Evolutionary conservation across 805 yeast species (phyloP).

Genomic region (Naumovozyma castellii): DNA sequence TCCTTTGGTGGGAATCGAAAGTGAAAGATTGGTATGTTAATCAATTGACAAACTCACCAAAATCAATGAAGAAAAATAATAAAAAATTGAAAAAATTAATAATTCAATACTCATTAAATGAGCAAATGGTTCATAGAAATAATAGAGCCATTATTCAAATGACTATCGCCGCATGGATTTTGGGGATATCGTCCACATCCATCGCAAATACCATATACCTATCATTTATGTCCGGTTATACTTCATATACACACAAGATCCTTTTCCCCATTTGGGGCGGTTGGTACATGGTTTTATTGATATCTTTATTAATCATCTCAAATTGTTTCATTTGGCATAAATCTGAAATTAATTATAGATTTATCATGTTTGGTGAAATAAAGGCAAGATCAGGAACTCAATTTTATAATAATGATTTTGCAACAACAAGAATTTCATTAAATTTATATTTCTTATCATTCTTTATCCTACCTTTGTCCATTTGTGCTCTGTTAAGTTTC

Average conservation of each 20-base stretch:
- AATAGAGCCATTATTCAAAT: conserved; percentile 32
- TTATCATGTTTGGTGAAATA: conserved; percentile 71
- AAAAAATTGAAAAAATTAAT: conserved; percentile 23
- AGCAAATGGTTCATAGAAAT: conserved; percentile 28
- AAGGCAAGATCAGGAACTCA: conserved; percentile 47
- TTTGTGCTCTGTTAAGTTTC: conserved; percentile 72
- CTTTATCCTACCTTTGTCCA: conserved; percentile 43
- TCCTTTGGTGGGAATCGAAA: conserved; percentile 24
- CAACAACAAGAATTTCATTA: conserved; percentile 29
- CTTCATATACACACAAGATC: conserved; percentile 38
- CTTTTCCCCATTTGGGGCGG: conserved; percentile 91
- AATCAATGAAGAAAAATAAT: conserved; percentile 22
- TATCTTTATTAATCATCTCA: conserved; percentile 53
- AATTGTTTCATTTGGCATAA: conserved; percentile 66
- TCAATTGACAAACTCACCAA: conserved; percentile 19
- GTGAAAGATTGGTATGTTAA: conserved; percentile 35
- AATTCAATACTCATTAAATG: conserved; percentile 24
- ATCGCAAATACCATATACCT: conserved; percentile 47
- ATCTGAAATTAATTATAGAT: conserved; percentile 77
- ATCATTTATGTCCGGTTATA: conserved; percentile 38
- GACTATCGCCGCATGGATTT: conserved; percentile 54
- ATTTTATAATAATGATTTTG: conserved; percentile 30
- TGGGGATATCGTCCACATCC: conserved; percentile 67
- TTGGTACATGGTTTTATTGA: conserved; percentile 55
- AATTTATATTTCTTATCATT: conserved; percentile 56